Percentiles rank a stretch among this genome's conserved stretches.
Evolutionary conservation across 345 rosid species (phyloP).

Genomic region (Acer negundo): DNA sequence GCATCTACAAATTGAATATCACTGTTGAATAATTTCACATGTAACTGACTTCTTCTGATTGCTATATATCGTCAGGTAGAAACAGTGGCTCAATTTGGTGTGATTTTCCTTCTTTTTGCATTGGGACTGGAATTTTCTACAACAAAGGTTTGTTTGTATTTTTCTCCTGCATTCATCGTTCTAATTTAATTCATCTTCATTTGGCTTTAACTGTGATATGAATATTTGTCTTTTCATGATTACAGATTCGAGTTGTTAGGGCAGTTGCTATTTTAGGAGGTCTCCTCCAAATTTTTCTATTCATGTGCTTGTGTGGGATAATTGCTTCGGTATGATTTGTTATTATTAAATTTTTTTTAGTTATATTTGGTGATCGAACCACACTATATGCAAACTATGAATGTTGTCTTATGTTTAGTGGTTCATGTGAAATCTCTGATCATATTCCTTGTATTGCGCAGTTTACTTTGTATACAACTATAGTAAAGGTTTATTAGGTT

Average conservation of each 20-base stretch:
- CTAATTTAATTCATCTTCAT: neutral
- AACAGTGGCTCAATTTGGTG: constrained; percentile 73
- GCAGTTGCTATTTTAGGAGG: constrained; percentile 66
- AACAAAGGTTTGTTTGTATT: constrained; percentile 37
- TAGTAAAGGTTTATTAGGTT: neutral
- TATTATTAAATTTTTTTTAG: neutral
- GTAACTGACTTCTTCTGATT: constrained; percentile 8
- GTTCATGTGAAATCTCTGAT: neutral
- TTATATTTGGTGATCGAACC: constrained; percentile 6
- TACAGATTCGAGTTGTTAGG: constrained; percentile 65
- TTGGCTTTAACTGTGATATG: neutral
- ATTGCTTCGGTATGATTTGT: constrained; percentile 45
- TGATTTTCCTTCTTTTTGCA: constrained; percentile 63
- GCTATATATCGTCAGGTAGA: constrained; percentile 43
- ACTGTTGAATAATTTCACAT: neutral
- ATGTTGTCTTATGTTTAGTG: neutral
- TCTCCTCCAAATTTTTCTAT: constrained; percentile 54
- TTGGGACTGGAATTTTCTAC: constrained; percentile 62
- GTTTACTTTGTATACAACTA: neutral
- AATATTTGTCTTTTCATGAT: constrained; percentile 17
- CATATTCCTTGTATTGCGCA: neutral
- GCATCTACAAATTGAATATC: neutral
- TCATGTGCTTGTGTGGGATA: constrained; percentile 62
- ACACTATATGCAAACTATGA: neutral
- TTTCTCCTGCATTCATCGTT: neutral